Evolutionary conservation across 1,284 basidiomycete species (phyloP).

Genomic region (Apiotrichum brassicae): DNA sequence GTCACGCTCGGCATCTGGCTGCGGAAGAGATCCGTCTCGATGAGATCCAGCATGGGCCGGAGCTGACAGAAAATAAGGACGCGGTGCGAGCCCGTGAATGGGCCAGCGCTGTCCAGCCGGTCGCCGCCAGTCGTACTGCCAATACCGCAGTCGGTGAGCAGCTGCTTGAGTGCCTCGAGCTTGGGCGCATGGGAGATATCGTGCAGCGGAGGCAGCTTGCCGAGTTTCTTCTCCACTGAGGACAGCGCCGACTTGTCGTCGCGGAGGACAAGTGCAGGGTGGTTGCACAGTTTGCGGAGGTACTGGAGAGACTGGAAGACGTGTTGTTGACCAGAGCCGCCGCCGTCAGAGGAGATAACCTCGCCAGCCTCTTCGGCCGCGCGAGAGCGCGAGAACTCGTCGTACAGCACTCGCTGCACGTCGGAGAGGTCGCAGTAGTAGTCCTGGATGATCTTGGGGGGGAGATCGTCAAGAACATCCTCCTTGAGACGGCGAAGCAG

Average conservation of each 20-base stretch:
- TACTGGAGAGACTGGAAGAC: conserved; percentile 97
- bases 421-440: conserved; percentile 98
- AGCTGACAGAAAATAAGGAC: conserved; percentile 99
- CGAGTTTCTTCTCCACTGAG: conserved; percentile 58
- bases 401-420: conserved; percentile 86
- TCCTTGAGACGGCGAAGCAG: conserved; percentile 93
- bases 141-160: conserved; percentile 90
- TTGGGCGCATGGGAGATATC: conserved; percentile 93
- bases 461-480: conserved; percentile 91
- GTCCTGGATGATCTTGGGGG: conserved; percentile 99
- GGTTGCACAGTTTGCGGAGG: conserved; percentile 94
- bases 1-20: conserved; percentile 88
- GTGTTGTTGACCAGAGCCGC: conserved; percentile 62
- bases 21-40: conserved; percentile 89
- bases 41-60: conserved; percentile 98
- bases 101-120: conserved; percentile 62
- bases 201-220: conserved; percentile 49
- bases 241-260: conserved; percentile 57
- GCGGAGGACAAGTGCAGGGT: conserved; percentile 83
- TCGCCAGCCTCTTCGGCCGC: conserved; percentile 62
- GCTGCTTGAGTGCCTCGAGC: conserved; percentile 83
- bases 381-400: conserved; percentile 80
- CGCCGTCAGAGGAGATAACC: conserved; percentile 51
- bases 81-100: conserved; percentile 56
- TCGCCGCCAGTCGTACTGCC: conserved; percentile 41